Conservation (phyloP, 2,329 filamentous ascomycete species). For the Fusarium mexicanum region DNA sequence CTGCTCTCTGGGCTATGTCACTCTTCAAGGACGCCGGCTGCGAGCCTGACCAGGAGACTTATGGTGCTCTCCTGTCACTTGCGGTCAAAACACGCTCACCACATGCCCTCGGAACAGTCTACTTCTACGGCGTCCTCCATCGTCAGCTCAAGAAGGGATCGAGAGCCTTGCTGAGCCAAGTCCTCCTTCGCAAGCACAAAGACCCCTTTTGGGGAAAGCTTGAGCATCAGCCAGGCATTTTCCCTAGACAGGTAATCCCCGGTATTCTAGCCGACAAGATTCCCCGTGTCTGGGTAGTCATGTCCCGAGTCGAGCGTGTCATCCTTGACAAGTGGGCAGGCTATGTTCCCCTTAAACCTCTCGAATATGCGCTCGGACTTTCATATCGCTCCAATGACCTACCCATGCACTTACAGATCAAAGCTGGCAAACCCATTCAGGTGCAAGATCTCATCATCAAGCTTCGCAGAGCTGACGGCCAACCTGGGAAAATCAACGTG, state of each 20-base stretch:
- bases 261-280: slow-evolving; percentile 34
- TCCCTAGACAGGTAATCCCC: slow-evolving; percentile 41
- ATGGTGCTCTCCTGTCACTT: slow-evolving; percentile 51
- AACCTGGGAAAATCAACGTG: slow-evolving; percentile 34
- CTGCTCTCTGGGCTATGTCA: slow-evolving; percentile 45
- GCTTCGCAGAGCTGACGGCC: slow-evolving; percentile 31
- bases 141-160: slow-evolving; percentile 43
- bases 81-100: slow-evolving; percentile 47
- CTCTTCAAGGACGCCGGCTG: slow-evolving; percentile 31
- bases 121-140: slow-evolving; percentile 48
- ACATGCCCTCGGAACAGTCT: slow-evolving; percentile 44
- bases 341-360: slow-evolving; percentile 43
- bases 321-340: slow-evolving; percentile 44
- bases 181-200: slow-evolving; percentile 41
- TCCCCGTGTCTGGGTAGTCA: slow-evolving; percentile 27
- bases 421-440: slow-evolving; percentile 10
- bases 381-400: slow-evolving; percentile 43
- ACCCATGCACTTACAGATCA: slow-evolving; percentile 38
- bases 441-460: slow-evolving; percentile 32
- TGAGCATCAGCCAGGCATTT: slow-evolving; percentile 40
- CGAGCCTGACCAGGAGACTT: slow-evolving; percentile 47
- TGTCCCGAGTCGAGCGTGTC: slow-evolving; percentile 44
- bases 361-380: slow-evolving; percentile 41
- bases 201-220: slow-evolving; percentile 41
- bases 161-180: slow-evolving; percentile 38